Conservation (phyloP, 176 grass and related monocot genomes). For the Triticum urartu region DNA sequence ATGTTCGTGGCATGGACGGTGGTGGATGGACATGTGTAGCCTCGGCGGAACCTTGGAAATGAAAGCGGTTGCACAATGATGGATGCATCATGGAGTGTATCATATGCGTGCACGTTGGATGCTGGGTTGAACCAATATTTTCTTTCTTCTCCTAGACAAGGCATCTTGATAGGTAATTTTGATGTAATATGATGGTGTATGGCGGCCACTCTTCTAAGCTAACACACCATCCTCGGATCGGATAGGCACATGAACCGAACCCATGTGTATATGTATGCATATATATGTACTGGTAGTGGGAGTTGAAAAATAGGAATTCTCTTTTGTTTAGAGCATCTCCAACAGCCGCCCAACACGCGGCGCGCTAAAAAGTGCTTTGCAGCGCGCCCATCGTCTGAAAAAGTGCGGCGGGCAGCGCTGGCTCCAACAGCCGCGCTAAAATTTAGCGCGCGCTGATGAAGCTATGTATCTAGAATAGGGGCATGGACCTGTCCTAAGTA, state of each 20-base stretch:
- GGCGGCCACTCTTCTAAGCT: not conserved
- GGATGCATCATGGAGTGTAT: not conserved
- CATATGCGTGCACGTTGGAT: slow-evolving; percentile 6
- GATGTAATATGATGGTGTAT: not conserved
- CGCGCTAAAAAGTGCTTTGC: too few species aligned
- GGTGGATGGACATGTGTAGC: not conserved
- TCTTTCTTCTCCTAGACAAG: not conserved
- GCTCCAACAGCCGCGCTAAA: too few species aligned
- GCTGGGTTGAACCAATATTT: slow-evolving; percentile 5
- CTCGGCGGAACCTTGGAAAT: not conserved
- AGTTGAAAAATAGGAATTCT: slow-evolving; percentile 8
- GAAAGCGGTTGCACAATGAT: not conserved
- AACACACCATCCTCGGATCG: not conserved
- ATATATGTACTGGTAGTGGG: not conserved
- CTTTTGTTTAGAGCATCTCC: not conserved
- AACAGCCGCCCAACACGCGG: too few species aligned
- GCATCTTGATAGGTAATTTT: not conserved
- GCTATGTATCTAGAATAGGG: too few species aligned
- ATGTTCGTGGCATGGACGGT: not conserved
- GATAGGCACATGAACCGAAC: slow-evolving; percentile 13
- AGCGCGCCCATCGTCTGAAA: too few species aligned
- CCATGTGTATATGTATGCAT: not conserved
- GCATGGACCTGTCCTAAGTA: too few species aligned
- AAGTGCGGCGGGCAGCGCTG: too few species aligned
- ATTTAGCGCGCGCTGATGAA: too few species aligned